Evolutionary conservation across 129 eudicot species (phyloP).

Genomic region (Arctium lappa): DNA sequence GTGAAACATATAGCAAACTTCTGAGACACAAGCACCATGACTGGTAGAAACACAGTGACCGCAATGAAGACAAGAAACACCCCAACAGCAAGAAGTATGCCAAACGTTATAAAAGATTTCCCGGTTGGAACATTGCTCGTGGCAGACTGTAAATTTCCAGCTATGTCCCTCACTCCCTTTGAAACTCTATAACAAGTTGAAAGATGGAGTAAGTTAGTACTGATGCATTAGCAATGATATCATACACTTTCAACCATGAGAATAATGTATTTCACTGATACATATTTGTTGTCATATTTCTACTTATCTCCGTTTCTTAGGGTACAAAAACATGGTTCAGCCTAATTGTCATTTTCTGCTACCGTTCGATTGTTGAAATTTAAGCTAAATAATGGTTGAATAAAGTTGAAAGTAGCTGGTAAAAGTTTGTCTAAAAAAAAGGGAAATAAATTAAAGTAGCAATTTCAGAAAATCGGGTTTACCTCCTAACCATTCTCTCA

Average conservation of each 20-base stretch:
- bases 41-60: conserved; percentile 93
- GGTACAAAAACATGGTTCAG: not conserved
- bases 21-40: conserved; percentile 93
- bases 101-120: conserved; percentile 67
- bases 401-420: not conserved
- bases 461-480: too few relatives aligned
- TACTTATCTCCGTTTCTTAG: not conserved
- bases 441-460: too few relatives aligned
- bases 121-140: conserved; percentile 80
- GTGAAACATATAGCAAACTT: conserved; percentile 93
- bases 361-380: not conserved
- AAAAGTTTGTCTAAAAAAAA: too few relatives aligned
- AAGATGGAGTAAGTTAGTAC: not conserved
- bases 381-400: too few relatives aligned
- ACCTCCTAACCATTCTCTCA: too few relatives aligned
- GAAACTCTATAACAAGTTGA: conserved; percentile 51
- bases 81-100: conserved; percentile 75
- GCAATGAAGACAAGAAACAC: conserved; percentile 83
- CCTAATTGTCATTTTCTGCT: not conserved
- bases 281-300: not conserved
- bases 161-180: conserved; percentile 79
- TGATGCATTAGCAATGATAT: not conserved
- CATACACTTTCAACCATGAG: not conserved
- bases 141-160: conserved; percentile 82
- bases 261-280: not conserved